Evolutionary conservation across 1,284 basidiomycete genomes (phyloP), one percentile per base, ranked within the genome.

Genomic region (Rhodotorula sp.): DNA sequence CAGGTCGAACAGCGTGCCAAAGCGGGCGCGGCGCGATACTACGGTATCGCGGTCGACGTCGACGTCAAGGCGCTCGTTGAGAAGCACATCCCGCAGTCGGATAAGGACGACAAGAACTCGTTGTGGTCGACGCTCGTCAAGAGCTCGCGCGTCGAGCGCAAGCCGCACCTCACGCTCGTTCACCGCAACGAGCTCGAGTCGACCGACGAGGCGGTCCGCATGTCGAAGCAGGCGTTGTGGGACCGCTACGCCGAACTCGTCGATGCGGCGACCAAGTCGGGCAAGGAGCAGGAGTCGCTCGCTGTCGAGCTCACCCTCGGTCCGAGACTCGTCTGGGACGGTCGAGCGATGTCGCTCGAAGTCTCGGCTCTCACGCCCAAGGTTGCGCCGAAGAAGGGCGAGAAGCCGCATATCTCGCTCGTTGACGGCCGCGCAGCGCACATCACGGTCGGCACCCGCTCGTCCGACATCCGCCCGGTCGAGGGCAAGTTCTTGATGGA

Each of bases 141-240:
- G 54, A 30, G 63, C 0, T 77, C 82, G 5, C 83, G 92, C 20
- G 78, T 95, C 29, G 81, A 86, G 5, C 75, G 79, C 20, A 81
- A 84, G 8, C 93, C 94, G 2, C 95, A 99, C 79, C 83, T 97
- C 64, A 98, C 95, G 0, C 82, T 98, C 63, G 87, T 90, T 13
- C 95, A 99, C 79, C 80, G 81, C 71, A 89, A 88, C 34, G 79
- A 81, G 32, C 82, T 89, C 7, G 83, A 84, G 53, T 72, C 48
- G 48, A 32, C 59, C 7, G 66, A 67, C 46, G 53, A 47, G 20
- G 64, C 48, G 5, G 27, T 53, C 32, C 48, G 59, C 19, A 79
- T 80, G 8, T 82, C 66, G 9, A 85, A 85, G 51, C 65, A 80
- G 3, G 48, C 61, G 52, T 58, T 55, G 64, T 73, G 74, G 71